phyloP scores from a whole-genome alignment of 2,329 filamentous ascomycete species.

The Fusarium euwallaceae region DNA sequence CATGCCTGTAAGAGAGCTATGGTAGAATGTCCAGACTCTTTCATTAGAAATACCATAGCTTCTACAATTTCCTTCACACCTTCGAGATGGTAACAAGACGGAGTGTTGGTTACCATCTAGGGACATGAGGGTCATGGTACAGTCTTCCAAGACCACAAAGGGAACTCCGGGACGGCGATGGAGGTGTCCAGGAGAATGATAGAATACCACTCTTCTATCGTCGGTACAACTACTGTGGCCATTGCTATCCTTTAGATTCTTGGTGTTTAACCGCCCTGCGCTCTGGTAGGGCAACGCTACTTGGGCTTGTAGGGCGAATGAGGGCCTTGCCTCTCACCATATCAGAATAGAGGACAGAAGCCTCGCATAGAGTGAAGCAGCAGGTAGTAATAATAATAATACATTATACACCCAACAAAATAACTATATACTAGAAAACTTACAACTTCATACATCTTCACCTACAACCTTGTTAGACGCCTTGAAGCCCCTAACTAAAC shows the following conservation, averaged over 20 bases:
- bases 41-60: not conserved
- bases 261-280: too few relatives aligned
- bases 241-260: not conserved
- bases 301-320: too few relatives aligned
- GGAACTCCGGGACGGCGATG: too few relatives aligned
- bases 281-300: too few relatives aligned
- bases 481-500: conserved; percentile 53
- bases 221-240: rapidly evolving
- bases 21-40: not conserved
- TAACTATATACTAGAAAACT: not conserved
- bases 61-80: not conserved
- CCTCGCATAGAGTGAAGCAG: not conserved
- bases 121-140: not conserved
- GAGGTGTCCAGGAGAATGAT: not conserved
- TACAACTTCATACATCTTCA: not conserved
- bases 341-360: too few relatives aligned
- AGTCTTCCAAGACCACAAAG: not conserved
- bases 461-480: not conserved
- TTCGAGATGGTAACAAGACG: not conserved
- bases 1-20: not conserved
- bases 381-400: not conserved
- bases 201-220: not conserved
- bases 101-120: not conserved
- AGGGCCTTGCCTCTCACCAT: not conserved
- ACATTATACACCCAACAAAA: not conserved